phyloP scores from a whole-genome alignment of 169 alveolate genomes.

The Miamiensis avidus region DNA sequence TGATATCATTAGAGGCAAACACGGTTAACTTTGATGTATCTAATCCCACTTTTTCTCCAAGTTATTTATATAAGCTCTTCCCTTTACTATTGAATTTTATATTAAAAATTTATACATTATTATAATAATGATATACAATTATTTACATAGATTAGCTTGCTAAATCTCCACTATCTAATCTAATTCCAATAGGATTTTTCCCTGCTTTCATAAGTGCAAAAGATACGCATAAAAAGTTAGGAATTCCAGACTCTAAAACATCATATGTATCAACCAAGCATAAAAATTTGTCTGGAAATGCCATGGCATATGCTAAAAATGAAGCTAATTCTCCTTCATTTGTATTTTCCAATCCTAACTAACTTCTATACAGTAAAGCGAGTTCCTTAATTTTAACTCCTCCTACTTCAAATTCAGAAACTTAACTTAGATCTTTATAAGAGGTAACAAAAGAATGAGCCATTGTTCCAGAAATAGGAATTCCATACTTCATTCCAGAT shows the following conservation, averaged over 20 bases:
- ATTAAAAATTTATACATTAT: background rate
- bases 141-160: conserved; percentile 63
- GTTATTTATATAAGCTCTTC: conserved; percentile 54
- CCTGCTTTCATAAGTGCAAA: conserved; percentile 77
- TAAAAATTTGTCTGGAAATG: conserved; percentile 76
- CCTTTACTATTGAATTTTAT: conserved; percentile 36
- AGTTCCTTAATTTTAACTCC: conserved; percentile 53
- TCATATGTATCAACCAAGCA: conserved; percentile 85
- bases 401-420: conserved; percentile 38
- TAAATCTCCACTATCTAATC: conserved; percentile 92
- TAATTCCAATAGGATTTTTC: conserved; percentile 81
- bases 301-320: conserved; percentile 78
- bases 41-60: conserved; percentile 52
- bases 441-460: conserved; percentile 88
- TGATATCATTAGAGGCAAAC: conserved; percentile 88
- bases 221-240: conserved; percentile 85
- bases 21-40: conserved; percentile 44
- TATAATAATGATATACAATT: background rate
- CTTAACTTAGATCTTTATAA: conserved; percentile 45
- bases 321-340: conserved; percentile 87
- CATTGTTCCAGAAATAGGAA: conserved; percentile 78
- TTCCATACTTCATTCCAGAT: conserved; percentile 43
- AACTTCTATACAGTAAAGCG: conserved; percentile 54
- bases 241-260: conserved; percentile 83
- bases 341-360: conserved; percentile 45